These are phyloP conservation scores for Clarkia xantiana DNA, from an alignment of 345 rosid species.

Conservation along the genomic window DNA sequence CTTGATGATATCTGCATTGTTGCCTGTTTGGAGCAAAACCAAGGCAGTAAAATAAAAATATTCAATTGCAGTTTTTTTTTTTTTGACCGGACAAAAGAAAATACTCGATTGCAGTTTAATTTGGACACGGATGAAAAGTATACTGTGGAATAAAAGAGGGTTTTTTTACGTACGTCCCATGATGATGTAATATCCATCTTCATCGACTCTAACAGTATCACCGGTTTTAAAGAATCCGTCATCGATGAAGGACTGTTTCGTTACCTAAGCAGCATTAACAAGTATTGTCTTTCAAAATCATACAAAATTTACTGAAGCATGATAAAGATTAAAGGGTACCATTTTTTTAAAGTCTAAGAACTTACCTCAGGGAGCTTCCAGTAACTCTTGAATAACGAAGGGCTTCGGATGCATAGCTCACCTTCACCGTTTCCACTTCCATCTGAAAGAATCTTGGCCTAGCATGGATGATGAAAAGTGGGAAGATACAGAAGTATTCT, in stretches of 20 bases:
- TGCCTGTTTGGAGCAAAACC: slow-evolving; percentile 30
- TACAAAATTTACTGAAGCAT: neutral
- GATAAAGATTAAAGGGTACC: too few relatives aligned
- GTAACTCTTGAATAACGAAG: slow-evolving; percentile 84
- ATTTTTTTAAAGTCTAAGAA: neutral
- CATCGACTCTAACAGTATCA: slow-evolving; percentile 77
- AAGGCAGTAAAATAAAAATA: neutral
- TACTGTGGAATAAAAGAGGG: too few relatives aligned
- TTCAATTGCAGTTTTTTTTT: too few relatives aligned
- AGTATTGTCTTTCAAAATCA: neutral
- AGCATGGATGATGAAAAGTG: slow-evolving; percentile 4
- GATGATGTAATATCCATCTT: slow-evolving; percentile 77
- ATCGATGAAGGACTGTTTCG: slow-evolving; percentile 59
- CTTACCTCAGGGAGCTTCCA: slow-evolving; percentile 91
- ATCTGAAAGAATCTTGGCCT: slow-evolving; percentile 64
- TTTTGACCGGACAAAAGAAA: too few relatives aligned
- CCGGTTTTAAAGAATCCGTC: slow-evolving; percentile 97
- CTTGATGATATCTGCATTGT: slow-evolving; percentile 89
- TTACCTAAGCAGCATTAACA: slow-evolving; percentile 23
- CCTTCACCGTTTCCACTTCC: slow-evolving; percentile 50
- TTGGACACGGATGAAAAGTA: too few relatives aligned
- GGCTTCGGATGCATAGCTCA: slow-evolving; percentile 83
- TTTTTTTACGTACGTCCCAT: slow-evolving; percentile 67
- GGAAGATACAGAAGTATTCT: neutral
- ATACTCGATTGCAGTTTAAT: too few relatives aligned